phyloP scores from a whole-genome alignment of 768 basidiomycete species.

The Polyporus arcularius region DNA sequence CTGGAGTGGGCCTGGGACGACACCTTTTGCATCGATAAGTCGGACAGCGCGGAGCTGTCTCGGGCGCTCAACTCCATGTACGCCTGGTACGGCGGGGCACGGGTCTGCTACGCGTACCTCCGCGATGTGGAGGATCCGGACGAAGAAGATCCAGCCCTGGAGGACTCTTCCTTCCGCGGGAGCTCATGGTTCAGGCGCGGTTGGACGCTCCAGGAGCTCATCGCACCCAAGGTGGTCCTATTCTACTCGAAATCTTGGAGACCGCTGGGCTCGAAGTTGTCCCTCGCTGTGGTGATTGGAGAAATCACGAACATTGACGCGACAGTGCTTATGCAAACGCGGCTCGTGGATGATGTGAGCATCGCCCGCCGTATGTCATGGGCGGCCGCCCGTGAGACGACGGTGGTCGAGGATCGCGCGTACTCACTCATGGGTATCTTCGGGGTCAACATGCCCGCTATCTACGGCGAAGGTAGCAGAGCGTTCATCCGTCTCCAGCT shows the following conservation, averaged over 20 bases:
- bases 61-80: constrained; percentile 18
- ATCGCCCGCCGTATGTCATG: constrained; percentile 18
- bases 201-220: constrained; percentile 19
- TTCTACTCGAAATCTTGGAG: constrained; percentile 8
- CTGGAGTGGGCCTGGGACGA: constrained; percentile 12
- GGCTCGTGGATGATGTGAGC: background rate
- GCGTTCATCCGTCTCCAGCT: constrained; percentile 16
- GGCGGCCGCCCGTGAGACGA: constrained; percentile 9
- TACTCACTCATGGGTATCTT: constrained; percentile 20
- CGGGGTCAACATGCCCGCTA: constrained; percentile 8
- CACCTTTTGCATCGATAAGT: constrained; percentile 14
- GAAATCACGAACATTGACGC: constrained; percentile 7
- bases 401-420: constrained; percentile 12
- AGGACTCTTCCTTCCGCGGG: background rate
- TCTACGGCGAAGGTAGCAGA: constrained; percentile 8
- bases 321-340: constrained; percentile 1
- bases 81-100: constrained; percentile 3
- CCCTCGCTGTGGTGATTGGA: constrained; percentile 2
- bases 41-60: constrained; percentile 13
- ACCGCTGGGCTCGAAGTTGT: background rate
- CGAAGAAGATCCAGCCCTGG: background rate
- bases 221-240: constrained; percentile 5
- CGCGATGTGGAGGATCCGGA: constrained; percentile 13
- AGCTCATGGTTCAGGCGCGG: constrained; percentile 6
- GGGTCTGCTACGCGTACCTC: constrained; percentile 16